Evolutionary conservation across 2,329 filamentous ascomycete genomes (phyloP).

Genomic region (Ophiosphaerella narmari): DNA sequence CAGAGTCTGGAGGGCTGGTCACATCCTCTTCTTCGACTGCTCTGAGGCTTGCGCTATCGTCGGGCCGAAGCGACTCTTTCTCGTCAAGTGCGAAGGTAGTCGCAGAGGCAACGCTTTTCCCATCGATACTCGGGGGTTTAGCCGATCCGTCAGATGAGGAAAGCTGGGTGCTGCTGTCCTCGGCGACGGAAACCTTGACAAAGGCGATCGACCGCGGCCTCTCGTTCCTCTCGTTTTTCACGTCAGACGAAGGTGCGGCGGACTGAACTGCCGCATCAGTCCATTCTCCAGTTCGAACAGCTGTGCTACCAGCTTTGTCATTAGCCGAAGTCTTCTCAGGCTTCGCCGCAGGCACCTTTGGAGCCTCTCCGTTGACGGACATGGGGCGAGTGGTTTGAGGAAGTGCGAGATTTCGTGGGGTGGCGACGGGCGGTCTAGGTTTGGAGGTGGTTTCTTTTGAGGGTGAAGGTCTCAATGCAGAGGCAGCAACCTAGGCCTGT

Average conservation of each 20-base stretch:
- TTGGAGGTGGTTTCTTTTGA: slow-evolving; percentile 30
- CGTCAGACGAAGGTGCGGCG: slow-evolving; percentile 52
- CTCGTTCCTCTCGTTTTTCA: slow-evolving; percentile 33
- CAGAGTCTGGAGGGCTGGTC: slow-evolving; percentile 75
- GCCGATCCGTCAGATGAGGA: slow-evolving; percentile 66
- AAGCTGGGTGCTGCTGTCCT: slow-evolving; percentile 53
- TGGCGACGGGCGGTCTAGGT: slow-evolving; percentile 32
- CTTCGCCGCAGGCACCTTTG: slow-evolving; percentile 19
- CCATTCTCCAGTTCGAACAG: slow-evolving; percentile 29
- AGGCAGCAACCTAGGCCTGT: slow-evolving; percentile 47
- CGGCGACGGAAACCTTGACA: slow-evolving; percentile 41
- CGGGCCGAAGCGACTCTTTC: slow-evolving; percentile 90
- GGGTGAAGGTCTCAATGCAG: slow-evolving; percentile 40
- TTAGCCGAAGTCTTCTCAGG: slow-evolving; percentile 16
- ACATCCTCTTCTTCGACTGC: slow-evolving; percentile 88
- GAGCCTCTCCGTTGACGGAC: slow-evolving; percentile 20
- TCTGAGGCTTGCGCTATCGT: slow-evolving; percentile 94
- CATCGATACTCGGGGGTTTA: slow-evolving; percentile 85
- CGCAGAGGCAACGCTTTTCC: slow-evolving; percentile 88
- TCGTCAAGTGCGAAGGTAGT: slow-evolving; percentile 97
- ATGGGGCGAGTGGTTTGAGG: slow-evolving; percentile 24
- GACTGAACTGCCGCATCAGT: slow-evolving; percentile 26
- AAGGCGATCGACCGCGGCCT: slow-evolving; percentile 35
- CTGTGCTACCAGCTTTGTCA: slow-evolving; percentile 29
- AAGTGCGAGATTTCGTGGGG: slow-evolving; percentile 27